phyloP scores from a whole-genome alignment of 116 monocot genomes.

The Phalaenopsis hybrid region DNA sequence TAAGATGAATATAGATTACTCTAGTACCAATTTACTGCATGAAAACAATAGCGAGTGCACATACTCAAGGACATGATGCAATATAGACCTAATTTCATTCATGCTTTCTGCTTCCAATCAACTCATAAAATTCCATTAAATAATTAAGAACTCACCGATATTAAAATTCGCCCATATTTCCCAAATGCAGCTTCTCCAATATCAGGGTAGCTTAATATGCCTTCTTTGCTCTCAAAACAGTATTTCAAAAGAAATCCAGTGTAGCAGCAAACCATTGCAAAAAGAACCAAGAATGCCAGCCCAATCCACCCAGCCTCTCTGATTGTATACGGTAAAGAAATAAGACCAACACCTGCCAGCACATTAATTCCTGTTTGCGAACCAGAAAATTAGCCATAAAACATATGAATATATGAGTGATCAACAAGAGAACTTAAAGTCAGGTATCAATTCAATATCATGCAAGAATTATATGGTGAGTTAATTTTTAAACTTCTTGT shows the following conservation, averaged over 20 bases:
- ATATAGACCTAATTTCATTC: neutral
- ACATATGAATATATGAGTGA: neutral
- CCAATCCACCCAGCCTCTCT: slow-evolving; percentile 90
- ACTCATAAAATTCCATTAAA: neutral
- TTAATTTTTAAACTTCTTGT: too few species aligned
- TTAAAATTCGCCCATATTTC: slow-evolving; percentile 62
- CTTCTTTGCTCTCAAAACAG: slow-evolving; percentile 93
- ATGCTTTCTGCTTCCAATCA: neutral
- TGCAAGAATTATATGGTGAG: too few species aligned
- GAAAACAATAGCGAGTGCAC: neutral
- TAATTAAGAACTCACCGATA: slow-evolving; percentile 63
- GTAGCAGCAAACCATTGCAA: slow-evolving; percentile 80
- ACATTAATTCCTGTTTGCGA: slow-evolving; percentile 63
- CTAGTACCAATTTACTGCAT: neutral
- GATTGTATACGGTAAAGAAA: slow-evolving; percentile 77
- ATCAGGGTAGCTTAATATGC: slow-evolving; percentile 76
- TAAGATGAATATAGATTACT: neutral
- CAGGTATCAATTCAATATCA: too few species aligned
- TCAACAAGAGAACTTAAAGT: slow-evolving; percentile 6
- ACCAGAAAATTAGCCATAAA: neutral
- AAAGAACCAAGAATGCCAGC: slow-evolving; percentile 44
- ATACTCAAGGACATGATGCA: neutral
- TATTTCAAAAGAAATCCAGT: slow-evolving; percentile 78
- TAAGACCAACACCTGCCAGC: slow-evolving; percentile 77
- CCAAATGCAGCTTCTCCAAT: slow-evolving; percentile 97